Conservation (phyloP, 1,284 basidiomycete genomes). For the Boletus semigastroideus region DNA sequence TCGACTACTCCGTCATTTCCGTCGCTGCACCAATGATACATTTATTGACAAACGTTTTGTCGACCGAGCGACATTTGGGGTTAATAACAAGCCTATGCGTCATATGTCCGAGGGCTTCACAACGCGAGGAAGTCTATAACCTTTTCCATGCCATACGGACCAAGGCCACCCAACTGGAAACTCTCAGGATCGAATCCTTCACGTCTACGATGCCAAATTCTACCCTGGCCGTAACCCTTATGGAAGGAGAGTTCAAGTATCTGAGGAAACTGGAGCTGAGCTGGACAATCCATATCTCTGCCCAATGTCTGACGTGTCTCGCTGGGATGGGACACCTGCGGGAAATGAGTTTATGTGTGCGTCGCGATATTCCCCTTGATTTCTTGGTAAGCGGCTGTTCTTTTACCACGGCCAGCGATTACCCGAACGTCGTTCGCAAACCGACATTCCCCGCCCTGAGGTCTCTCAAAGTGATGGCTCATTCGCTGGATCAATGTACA, state of each 20-base stretch:
- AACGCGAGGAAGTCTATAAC: constrained; percentile 16
- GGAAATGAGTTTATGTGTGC: constrained; percentile 24
- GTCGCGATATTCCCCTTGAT: constrained; percentile 19
- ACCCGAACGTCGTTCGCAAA: neutral
- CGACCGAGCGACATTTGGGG: constrained; percentile 15
- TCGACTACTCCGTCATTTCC: constrained; percentile 31
- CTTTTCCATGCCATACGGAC: constrained; percentile 25
- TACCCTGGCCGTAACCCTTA: constrained; percentile 18
- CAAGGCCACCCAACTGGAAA: constrained; percentile 21
- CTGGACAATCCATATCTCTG: constrained; percentile 25
- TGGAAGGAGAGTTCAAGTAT: constrained; percentile 18
- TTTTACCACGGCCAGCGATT: neutral
- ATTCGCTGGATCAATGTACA: constrained; percentile 30
- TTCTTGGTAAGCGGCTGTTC: constrained; percentile 16
- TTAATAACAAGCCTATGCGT: constrained; percentile 25
- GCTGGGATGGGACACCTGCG: constrained; percentile 20
- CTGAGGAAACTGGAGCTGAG: constrained; percentile 27
- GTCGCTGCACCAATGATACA: constrained; percentile 19
- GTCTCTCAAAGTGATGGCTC: constrained; percentile 22
- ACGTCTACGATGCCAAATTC: constrained; percentile 7
- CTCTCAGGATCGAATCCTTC: constrained; percentile 29
- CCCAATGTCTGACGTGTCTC: constrained; percentile 23
- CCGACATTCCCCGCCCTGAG: constrained; percentile 23
- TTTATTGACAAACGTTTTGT: constrained; percentile 23
- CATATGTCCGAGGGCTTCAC: constrained; percentile 26